Evolutionary conservation across 345 rosid species (phyloP).

Genomic region (Raphanus sativus): DNA sequence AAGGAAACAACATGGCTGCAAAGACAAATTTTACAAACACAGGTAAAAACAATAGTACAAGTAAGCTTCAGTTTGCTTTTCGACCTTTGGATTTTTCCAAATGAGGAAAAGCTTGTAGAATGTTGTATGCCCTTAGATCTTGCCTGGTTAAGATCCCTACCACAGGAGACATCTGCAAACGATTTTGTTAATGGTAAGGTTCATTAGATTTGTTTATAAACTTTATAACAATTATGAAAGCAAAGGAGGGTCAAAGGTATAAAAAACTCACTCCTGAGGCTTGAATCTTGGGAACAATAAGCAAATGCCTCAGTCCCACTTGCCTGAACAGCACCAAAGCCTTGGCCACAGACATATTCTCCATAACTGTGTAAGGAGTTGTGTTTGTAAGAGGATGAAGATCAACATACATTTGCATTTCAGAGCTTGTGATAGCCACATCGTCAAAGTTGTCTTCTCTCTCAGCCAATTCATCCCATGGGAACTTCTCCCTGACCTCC

Average conservation of each 20-base stretch:
- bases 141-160: conserved; percentile 82
- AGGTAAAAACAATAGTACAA: conserved; percentile 15
- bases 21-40: conserved; percentile 17
- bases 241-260: neutral
- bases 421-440: conserved; percentile 57
- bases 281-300: conserved; percentile 72
- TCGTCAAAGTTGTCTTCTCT: conserved; percentile 65
- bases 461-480: conserved; percentile 80
- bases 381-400: conserved; percentile 84
- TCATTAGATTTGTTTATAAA: neutral
- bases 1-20: conserved; percentile 19
- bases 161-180: conserved; percentile 61
- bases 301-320: conserved; percentile 79
- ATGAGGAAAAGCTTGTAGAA: conserved; percentile 68
- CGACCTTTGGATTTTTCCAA: conserved; percentile 48
- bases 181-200: neutral
- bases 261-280: conserved; percentile 62
- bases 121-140: conserved; percentile 71
- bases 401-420: conserved; percentile 87
- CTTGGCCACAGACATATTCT: conserved; percentile 88
- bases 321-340: conserved; percentile 84
- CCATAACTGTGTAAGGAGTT: conserved; percentile 82
- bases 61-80: conserved; percentile 33
- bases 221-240: neutral
- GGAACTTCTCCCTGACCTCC: conserved; percentile 77